A percentile compares a stretch with the other conserved stretches of the same genome.
Conservation (phyloP, 331 rosid species). For the Quercus tomentella region DNA sequence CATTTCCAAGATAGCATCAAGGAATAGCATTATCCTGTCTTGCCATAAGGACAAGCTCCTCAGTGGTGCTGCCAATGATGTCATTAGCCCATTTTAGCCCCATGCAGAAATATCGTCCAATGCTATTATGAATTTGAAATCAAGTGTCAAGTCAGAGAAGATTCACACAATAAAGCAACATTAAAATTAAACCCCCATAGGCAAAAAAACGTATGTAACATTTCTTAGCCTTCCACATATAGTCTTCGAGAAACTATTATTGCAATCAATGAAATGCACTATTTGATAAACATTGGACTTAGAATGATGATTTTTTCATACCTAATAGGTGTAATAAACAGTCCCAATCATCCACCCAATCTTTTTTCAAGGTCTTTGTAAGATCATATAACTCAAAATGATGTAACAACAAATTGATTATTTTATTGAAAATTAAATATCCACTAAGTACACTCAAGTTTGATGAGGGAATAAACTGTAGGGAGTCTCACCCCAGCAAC, state of each 20-base stretch:
- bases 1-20: slow-evolving; percentile 25
- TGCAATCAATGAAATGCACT: not conserved
- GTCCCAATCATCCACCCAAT: not conserved
- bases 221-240: no score
- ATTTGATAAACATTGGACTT: not conserved
- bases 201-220: no score
- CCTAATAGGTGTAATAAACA: not conserved
- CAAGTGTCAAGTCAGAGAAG: slow-evolving; percentile 7
- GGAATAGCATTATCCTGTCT: slow-evolving; percentile 31
- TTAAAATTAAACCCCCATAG: not conserved
- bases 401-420: not conserved
- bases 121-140: slow-evolving; percentile 54
- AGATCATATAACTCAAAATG: not conserved
- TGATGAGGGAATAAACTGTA: not conserved
- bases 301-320: not conserved
- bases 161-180: not conserved
- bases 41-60: slow-evolving; percentile 79
- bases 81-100: slow-evolving; percentile 85
- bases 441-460: slow-evolving; percentile 3
- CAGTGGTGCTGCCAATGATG: slow-evolving; percentile 87
- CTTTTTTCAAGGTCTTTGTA: not conserved
- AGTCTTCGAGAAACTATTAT: no score
- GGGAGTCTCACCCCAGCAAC: slow-evolving; percentile 68
- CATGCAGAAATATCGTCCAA: slow-evolving; percentile 75
- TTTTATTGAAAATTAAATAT: slow-evolving; percentile 1